phyloP scores from a whole-genome alignment of 2,329 filamentous ascomycete genomes.

The Neophaeococcomyces mojaviensis region DNA sequence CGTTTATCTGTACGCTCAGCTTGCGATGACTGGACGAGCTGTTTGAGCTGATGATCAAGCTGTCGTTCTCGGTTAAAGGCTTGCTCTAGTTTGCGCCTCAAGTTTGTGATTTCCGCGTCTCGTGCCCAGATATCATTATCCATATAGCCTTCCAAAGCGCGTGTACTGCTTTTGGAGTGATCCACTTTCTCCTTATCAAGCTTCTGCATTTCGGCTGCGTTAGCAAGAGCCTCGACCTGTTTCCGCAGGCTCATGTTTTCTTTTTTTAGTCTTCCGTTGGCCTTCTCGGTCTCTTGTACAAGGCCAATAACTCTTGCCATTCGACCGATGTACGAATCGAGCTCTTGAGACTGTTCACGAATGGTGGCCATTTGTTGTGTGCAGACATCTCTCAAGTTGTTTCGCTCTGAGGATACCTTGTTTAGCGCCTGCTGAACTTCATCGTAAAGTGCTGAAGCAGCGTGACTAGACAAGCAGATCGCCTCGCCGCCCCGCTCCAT shows the following conservation, averaged over 20 bases:
- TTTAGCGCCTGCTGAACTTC: neutral
- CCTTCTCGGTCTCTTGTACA: conserved; percentile 1
- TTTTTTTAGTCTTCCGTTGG: neutral
- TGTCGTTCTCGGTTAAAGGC: conserved; percentile 1
- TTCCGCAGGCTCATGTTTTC: neutral
- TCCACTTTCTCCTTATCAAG: neutral
- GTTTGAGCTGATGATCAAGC: conserved; percentile 2
- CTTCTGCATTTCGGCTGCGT: neutral
- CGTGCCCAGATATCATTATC: neutral
- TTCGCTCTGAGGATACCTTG: conserved; percentile 1
- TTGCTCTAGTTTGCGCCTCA: conserved; percentile 6
- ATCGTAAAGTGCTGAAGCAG: neutral
- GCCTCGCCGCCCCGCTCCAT: neutral
- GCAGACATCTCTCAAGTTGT: conserved; percentile 4
- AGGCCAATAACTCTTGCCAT: neutral
- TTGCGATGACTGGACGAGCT: conserved; percentile 2
- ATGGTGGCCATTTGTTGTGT: conserved; percentile 5
- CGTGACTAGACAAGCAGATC: neutral
- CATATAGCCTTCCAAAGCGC: neutral
- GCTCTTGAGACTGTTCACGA: conserved; percentile 1
- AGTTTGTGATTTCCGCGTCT: conserved; percentile 6
- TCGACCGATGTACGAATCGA: conserved; percentile 3
- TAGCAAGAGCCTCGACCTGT: neutral
- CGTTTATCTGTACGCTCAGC: conserved; percentile 1
- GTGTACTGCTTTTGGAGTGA: neutral